Base-by-base conservation (phyloP, 2,329 filamentous ascomycete genomes). In the Pezicula carpinea region DNA sequence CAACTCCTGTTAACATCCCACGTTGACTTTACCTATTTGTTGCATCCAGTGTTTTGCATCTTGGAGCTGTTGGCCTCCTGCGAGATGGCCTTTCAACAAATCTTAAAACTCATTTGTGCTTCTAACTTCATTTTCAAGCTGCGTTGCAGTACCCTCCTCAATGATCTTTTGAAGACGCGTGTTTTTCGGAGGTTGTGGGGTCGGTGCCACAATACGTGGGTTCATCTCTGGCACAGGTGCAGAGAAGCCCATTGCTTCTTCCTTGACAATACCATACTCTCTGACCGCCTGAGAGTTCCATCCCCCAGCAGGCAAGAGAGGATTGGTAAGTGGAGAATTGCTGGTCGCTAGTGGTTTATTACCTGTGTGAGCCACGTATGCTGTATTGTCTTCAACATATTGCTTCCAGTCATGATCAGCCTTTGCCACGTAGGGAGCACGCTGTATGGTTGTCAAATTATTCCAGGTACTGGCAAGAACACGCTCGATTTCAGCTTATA, bases 31-130 rank as follows among this genome's bases (percentile, higher is more conserved):
- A 52, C 53, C 52, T 40, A 62, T 55, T 48, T 62, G 54, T 36
- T 53, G 48, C 33, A 58, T 35, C 56, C 59, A 64, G 18, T 58
- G 51, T 5, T 48, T 32, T 14, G 55, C 50, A 34, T 64, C 55
- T 26, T 54, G n/a, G 19, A 53, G 34, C 2, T 46, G 22, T 15
- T 41, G 22, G 1, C 39, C 42, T 5, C 50, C 46, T 5, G 33
- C 39, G 11, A 68, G 47, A 10, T 53, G 51, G 1, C 15, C 15
- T 29, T 54, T 54, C 10, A 66, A 48, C 4, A 52, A 42, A 1
- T 51, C 36, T 1, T 68, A 53, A 5, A 62, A 50, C 2, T 41
- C 6, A 6, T 56, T 39, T 2, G 53, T 59, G 1, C 23, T 48
- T 15, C 48, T 42, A 6, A 63, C 55, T 32, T 58, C 59, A 0